These are phyloP conservation scores for Aciculosporium take DNA, from an alignment of 2,329 filamentous ascomycete genomes.

Conservation along the genomic window DNA sequence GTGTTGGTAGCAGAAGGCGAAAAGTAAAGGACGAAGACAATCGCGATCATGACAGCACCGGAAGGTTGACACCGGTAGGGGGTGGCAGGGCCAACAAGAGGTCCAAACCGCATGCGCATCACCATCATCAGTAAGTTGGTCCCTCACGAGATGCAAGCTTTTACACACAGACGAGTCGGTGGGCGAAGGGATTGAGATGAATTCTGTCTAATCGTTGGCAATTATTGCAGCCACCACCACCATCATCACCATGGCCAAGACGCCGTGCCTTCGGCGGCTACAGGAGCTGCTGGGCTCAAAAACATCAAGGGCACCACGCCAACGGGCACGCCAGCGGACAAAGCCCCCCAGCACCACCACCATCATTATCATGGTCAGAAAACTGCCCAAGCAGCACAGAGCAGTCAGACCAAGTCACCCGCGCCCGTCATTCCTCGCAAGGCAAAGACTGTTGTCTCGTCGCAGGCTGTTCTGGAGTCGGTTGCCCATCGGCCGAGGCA, in stretches of 20 bases:
- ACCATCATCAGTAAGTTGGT: slow-evolving; percentile 53
- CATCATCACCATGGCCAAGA: slow-evolving; percentile 41
- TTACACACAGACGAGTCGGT: no score
- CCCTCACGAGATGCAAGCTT: no score
- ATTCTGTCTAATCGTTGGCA: slow-evolving; percentile 13
- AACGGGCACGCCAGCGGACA: slow-evolving; percentile 31
- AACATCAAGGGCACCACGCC: slow-evolving; percentile 32
- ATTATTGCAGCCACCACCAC: slow-evolving; percentile 38
- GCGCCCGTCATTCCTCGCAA: slow-evolving; percentile 34
- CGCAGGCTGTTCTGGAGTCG: slow-evolving; percentile 56
- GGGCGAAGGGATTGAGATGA: no score
- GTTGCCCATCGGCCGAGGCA: slow-evolving; percentile 56
- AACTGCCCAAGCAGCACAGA: slow-evolving; percentile 14
- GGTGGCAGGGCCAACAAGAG: slow-evolving; percentile 44
- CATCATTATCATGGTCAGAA: slow-evolving; percentile 30
- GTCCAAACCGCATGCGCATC: slow-evolving; percentile 50
- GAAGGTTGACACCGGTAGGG: slow-evolving; percentile 44
- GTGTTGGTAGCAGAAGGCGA: slow-evolving; percentile 36
- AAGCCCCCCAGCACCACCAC: slow-evolving; percentile 24
- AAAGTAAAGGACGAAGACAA: slow-evolving; percentile 66
- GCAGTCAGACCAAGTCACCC: slow-evolving; percentile 13
- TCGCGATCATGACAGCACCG: slow-evolving; percentile 52
- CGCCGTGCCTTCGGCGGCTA: slow-evolving; percentile 27
- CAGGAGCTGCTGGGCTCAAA: slow-evolving; percentile 32
- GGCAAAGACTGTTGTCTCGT: slow-evolving; percentile 51